Evolutionary conservation across 2,329 filamentous ascomycete genomes (phyloP).

Genomic region (Alternaria triticimaculans): DNA sequence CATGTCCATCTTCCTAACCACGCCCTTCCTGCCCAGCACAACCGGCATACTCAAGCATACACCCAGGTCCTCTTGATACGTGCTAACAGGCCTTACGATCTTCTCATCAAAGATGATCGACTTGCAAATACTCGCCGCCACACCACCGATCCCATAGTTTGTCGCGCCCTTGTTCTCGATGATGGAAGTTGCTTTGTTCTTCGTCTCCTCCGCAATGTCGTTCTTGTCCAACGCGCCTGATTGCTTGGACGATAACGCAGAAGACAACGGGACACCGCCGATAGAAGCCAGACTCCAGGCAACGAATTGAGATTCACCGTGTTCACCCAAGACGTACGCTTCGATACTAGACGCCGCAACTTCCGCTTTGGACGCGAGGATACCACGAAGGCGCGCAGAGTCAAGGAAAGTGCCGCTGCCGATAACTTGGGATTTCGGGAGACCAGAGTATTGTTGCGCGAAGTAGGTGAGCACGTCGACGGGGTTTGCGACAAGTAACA

Average conservation of each 20-base stretch:
- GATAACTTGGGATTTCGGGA: conserved; percentile 23
- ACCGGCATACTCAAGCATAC: conserved; percentile 27
- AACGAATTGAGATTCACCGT: conserved; percentile 25
- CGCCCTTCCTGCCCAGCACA: conserved; percentile 19
- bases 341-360: conserved; percentile 21
- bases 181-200: conserved; percentile 21
- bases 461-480: conserved; percentile 31
- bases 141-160: conserved; percentile 29
- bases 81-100: conserved; percentile 19
- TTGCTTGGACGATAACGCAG: not conserved
- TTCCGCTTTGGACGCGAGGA: conserved; percentile 14
- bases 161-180: conserved; percentile 30
- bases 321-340: conserved; percentile 28
- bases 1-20: conserved; percentile 17
- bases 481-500: conserved; percentile 31
- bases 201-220: conserved; percentile 17
- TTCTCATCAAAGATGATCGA: conserved; percentile 21
- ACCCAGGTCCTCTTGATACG: conserved; percentile 17
- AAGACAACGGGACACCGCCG: conserved; percentile 13
- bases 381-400: conserved; percentile 23
- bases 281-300: conserved; percentile 23
- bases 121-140: conserved; percentile 25
- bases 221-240: conserved; percentile 5
- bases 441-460: conserved; percentile 19
- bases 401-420: conserved; percentile 28